Percentiles rank a stretch among this genome's conserved stretches.
phyloP scores from a whole-genome alignment of 495 filamentous ascomycete genomes.

The Lophiotrema nucula region DNA sequence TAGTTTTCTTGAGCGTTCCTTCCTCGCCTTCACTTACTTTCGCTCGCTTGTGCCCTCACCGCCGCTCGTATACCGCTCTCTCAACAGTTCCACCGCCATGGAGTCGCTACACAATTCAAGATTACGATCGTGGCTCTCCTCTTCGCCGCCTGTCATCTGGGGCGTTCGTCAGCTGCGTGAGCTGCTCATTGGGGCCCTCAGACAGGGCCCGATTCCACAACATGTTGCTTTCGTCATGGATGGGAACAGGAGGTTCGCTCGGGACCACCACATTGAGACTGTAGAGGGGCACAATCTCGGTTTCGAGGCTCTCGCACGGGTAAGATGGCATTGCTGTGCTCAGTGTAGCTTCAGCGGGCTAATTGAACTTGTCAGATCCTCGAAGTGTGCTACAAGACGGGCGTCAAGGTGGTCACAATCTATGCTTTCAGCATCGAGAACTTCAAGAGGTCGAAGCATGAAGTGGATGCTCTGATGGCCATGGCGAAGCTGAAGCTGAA shows the following conservation, averaged over 20 bases:
- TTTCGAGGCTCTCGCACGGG: slow-evolving; percentile 88
- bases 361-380: slow-evolving; percentile 71
- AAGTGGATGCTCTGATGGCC: slow-evolving; percentile 96
- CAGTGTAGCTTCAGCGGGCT: too few relatives aligned
- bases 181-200: slow-evolving; percentile 79
- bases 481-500: slow-evolving; percentile 92
- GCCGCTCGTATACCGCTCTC: not conserved
- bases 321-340: slow-evolving; percentile 40
- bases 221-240: slow-evolving; percentile 99
- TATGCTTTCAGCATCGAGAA: slow-evolving; percentile 99
- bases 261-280: slow-evolving; percentile 87
- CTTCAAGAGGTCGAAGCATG: slow-evolving; percentile 96
- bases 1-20: not conserved
- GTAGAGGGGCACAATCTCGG: slow-evolving; percentile 96
- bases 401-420: slow-evolving; percentile 91
- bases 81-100: slow-evolving; percentile 11
- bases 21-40: not conserved
- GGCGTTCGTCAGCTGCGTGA: slow-evolving; percentile 67
- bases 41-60: not conserved
- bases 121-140: slow-evolving; percentile 80
- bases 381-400: slow-evolving; percentile 95
- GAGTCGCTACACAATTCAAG: slow-evolving; percentile 60
- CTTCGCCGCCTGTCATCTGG: slow-evolving; percentile 88
- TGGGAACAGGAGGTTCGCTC: slow-evolving; percentile 88
- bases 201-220: slow-evolving; percentile 84